phyloP scores from a whole-genome alignment of 345 rosid species.

The Geranium rotundifolium region DNA sequence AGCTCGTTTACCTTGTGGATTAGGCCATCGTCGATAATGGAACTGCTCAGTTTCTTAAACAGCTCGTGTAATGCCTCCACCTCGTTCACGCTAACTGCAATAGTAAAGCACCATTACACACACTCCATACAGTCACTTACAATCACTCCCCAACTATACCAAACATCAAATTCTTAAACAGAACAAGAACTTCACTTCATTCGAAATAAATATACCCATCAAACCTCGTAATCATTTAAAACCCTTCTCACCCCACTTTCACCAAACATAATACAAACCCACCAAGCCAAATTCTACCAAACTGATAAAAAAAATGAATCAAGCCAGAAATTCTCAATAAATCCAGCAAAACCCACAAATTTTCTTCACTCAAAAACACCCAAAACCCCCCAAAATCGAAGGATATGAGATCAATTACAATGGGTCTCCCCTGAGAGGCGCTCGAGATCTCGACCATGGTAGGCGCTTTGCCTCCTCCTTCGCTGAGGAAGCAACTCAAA shows the following conservation, averaged over 20 bases:
- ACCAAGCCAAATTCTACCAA: neutral
- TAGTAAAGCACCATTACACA: neutral
- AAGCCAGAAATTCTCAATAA: neutral
- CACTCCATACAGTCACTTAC: neutral
- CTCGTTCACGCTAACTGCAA: conserved; percentile 58
- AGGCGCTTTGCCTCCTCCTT: conserved; percentile 5
- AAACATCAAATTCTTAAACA: too few relatives aligned
- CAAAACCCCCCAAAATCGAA: neutral
- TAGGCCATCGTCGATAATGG: conserved; percentile 54
- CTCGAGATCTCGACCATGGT: conserved; percentile 20
- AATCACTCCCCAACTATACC: neutral
- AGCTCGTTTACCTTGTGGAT: conserved; percentile 55
- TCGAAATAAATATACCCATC: neutral
- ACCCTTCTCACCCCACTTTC: neutral
- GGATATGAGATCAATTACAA: conserved; percentile 22
- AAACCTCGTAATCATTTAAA: neutral
- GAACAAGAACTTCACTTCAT: too few relatives aligned
- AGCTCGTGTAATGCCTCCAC: conserved; percentile 66
- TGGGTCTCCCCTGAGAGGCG: conserved; percentile 53
- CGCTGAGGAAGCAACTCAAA: conserved; percentile 23
- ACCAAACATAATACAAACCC: too few relatives aligned
- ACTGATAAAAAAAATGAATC: neutral
- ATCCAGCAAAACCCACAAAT: neutral
- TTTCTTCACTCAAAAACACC: too few relatives aligned
- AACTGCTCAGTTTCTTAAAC: conserved; percentile 55